phyloP scores from a whole-genome alignment of 1,284 basidiomycete genomes.

The Apiotrichum porosum region DNA sequence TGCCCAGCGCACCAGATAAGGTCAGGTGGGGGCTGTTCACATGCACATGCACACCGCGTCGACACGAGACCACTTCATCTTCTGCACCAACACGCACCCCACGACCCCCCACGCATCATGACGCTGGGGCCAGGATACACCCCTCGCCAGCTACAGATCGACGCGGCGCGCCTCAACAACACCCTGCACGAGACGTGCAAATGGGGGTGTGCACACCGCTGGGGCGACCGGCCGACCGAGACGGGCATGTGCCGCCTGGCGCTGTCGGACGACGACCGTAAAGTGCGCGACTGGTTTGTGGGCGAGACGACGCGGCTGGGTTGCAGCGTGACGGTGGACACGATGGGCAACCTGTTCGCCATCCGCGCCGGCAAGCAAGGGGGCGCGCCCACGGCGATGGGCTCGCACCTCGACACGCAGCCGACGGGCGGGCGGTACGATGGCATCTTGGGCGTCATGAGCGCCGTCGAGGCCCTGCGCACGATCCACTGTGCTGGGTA shows the following conservation, averaged over 20 bases:
- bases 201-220: slow-evolving; percentile 23
- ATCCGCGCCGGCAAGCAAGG: slow-evolving; percentile 22
- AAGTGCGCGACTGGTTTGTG: slow-evolving; percentile 36
- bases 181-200: slow-evolving; percentile 37
- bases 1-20: too few relatives aligned
- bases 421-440: slow-evolving; percentile 35
- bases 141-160: slow-evolving; percentile 17
- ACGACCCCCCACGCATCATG: too few relatives aligned
- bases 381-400: slow-evolving; percentile 28
- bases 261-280: slow-evolving; percentile 33
- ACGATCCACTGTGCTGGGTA: slow-evolving; percentile 9
- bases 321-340: slow-evolving; percentile 29
- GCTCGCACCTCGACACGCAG: slow-evolving; percentile 36
- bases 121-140: background rate
- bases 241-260: slow-evolving; percentile 26
- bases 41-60: too few relatives aligned
- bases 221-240: slow-evolving; percentile 11
- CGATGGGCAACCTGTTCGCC: slow-evolving; percentile 43
- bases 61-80: too few relatives aligned
- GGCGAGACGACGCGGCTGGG: slow-evolving; percentile 31
- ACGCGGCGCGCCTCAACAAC: slow-evolving; percentile 28
- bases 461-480: slow-evolving; percentile 24
- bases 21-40: too few relatives aligned
- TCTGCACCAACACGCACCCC: too few relatives aligned
- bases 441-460: slow-evolving; percentile 32